Evolutionary conservation across 2,329 filamentous ascomycete genomes (phyloP).

Genomic region (Phialophora verrucosa): DNA sequence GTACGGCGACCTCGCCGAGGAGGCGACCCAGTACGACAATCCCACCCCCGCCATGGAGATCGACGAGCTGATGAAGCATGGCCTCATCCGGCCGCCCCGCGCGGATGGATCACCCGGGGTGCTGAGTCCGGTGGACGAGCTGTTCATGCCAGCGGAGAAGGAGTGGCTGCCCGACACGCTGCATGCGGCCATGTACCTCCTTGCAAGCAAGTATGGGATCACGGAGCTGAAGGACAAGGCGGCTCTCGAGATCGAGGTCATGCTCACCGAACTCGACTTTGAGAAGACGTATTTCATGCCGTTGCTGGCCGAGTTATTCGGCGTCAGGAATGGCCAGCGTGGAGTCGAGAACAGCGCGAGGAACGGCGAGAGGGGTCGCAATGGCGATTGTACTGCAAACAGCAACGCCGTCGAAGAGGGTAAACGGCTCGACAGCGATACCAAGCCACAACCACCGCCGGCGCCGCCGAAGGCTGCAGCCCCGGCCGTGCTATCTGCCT

Average conservation of each 20-base stretch:
- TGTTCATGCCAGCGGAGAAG: slow-evolving; percentile 4
- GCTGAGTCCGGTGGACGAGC: not conserved
- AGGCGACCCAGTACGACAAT: not conserved
- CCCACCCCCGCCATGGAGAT: not conserved
- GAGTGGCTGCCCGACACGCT: slow-evolving; percentile 11
- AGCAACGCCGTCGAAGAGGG: not conserved
- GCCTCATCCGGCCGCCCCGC: not conserved
- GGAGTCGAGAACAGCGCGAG: not conserved
- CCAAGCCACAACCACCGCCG: no score
- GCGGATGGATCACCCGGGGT: not conserved
- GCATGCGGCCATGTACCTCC: slow-evolving; percentile 32
- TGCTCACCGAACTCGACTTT: slow-evolving; percentile 9
- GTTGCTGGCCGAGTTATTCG: not conserved
- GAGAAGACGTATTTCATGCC: slow-evolving; percentile 19
- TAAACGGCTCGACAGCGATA: not conserved
- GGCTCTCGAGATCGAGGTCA: slow-evolving; percentile 12
- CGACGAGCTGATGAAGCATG: slow-evolving; percentile 11
- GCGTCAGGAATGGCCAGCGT: not conserved
- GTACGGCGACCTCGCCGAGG: slow-evolving; percentile 12
- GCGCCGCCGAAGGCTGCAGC: not conserved
- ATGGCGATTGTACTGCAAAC: not conserved
- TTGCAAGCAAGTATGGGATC: slow-evolving; percentile 32
- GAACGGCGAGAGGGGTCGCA: not conserved
- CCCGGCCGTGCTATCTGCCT: not conserved
- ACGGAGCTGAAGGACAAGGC: slow-evolving; percentile 9